Evolutionary conservation across 2,329 filamentous ascomycete genomes (phyloP).

Genomic region (Raffaelea arxii): DNA sequence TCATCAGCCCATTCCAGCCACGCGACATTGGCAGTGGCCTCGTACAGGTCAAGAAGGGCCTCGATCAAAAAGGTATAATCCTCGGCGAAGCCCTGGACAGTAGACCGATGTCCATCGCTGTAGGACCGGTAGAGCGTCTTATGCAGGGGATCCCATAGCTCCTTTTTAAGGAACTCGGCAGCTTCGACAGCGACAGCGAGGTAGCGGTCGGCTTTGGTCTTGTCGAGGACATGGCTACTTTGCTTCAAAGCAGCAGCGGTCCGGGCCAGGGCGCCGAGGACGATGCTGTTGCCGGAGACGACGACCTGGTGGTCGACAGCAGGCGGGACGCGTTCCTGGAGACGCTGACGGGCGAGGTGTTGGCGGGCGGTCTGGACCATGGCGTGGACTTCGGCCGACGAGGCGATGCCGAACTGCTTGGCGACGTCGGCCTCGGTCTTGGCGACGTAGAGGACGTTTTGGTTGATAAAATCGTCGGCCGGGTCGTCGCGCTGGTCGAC

Average conservation of each 20-base stretch:
- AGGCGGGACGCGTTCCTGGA: conserved; percentile 65
- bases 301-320: conserved; percentile 82
- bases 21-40: conserved; percentile 62
- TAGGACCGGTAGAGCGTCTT: conserved; percentile 66
- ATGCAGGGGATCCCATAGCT: conserved; percentile 58
- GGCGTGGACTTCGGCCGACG: conserved; percentile 56
- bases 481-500: conserved; percentile 73
- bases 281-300: conserved; percentile 79
- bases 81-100: conserved; percentile 71
- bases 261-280: conserved; percentile 72
- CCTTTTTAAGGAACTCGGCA: conserved; percentile 59
- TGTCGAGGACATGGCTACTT: conserved; percentile 38
- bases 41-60: conserved; percentile 75
- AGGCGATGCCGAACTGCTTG: conserved; percentile 63
- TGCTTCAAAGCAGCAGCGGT: conserved; percentile 58
- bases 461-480: conserved; percentile 88
- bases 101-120: conserved; percentile 52
- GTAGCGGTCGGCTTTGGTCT: conserved; percentile 52
- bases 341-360: conserved; percentile 61
- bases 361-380: conserved; percentile 57
- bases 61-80: conserved; percentile 87
- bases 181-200: conserved; percentile 57
- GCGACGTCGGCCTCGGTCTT: conserved; percentile 60
- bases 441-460: conserved; percentile 74
- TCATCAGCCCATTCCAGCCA: conserved; percentile 74